phyloP scores from a whole-genome alignment of 2,329 filamentous ascomycete species.

The Lachnellula subtilissima region DNA sequence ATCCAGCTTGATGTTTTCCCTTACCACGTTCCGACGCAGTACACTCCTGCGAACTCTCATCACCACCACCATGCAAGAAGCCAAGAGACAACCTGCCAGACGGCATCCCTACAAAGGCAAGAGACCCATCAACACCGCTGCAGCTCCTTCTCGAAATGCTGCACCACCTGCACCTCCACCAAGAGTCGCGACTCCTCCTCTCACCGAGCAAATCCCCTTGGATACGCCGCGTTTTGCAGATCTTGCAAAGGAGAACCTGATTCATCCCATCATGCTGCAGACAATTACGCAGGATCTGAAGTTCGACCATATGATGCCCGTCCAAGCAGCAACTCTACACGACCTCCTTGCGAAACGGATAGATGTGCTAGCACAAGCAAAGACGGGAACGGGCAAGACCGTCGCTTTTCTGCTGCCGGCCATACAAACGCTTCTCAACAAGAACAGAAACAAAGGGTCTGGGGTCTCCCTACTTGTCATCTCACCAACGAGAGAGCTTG shows the following conservation, averaged over 20 bases:
- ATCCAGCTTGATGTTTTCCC: slow-evolving; percentile 11
- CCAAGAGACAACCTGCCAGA: slow-evolving; percentile 18
- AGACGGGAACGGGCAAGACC: slow-evolving; percentile 96
- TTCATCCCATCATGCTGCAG: slow-evolving; percentile 44
- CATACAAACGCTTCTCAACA: slow-evolving; percentile 62
- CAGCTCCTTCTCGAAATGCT: slow-evolving; percentile 17
- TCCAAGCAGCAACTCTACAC: slow-evolving; percentile 79
- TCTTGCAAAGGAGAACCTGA: slow-evolving; percentile 37
- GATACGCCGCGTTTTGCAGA: slow-evolving; percentile 45
- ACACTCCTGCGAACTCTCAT: slow-evolving; percentile 16
- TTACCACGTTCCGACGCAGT: slow-evolving; percentile 15
- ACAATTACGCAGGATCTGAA: slow-evolving; percentile 68
- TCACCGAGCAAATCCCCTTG: slow-evolving; percentile 36
- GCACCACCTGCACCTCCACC: slow-evolving; percentile 30
- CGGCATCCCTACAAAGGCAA: slow-evolving; percentile 23
- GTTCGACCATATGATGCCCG: slow-evolving; percentile 84
- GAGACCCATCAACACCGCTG: slow-evolving; percentile 13
- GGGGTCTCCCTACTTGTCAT: slow-evolving; percentile 68
- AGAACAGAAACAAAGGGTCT: slow-evolving; percentile 33
- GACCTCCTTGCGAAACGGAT: slow-evolving; percentile 66
- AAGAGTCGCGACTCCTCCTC: slow-evolving; percentile 32
- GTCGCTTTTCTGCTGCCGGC: slow-evolving; percentile 86
- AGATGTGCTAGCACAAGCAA: slow-evolving; percentile 79
- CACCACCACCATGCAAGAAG: slow-evolving; percentile 21
- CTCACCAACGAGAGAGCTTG: slow-evolving; percentile 76